Evolutionary conservation across 129 eudicot species (phyloP).

Genomic region (Heracleum sosnowskyi): DNA sequence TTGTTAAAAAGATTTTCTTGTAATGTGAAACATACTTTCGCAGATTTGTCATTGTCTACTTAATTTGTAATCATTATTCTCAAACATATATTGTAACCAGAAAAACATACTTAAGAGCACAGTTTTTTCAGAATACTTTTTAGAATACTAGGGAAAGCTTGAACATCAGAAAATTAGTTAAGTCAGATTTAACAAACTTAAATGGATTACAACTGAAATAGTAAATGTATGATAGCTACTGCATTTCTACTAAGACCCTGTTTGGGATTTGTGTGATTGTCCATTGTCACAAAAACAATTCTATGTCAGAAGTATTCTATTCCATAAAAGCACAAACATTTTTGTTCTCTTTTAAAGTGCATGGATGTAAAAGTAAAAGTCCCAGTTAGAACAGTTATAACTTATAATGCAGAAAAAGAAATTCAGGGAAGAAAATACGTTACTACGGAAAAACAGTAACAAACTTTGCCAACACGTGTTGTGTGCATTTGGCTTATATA

Average conservation of each 20-base stretch:
- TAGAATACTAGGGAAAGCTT: no score
- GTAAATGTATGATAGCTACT: background rate
- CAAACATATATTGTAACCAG: background rate
- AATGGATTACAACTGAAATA: background rate
- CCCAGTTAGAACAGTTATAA: background rate
- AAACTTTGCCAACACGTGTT: background rate
- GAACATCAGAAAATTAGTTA: background rate
- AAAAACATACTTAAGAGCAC: background rate
- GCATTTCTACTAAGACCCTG: background rate
- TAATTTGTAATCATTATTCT: background rate
- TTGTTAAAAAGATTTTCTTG: background rate
- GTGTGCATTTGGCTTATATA: background rate
- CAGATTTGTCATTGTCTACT: background rate
- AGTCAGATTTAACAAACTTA: background rate
- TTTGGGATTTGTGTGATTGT: background rate
- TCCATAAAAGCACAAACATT: background rate
- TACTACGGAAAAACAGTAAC: background rate
- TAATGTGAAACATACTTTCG: background rate
- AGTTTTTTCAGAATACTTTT: background rate
- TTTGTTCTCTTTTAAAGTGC: background rate
- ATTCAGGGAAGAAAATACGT: background rate
- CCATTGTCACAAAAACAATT: background rate
- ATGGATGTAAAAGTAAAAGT: background rate
- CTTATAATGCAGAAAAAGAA: background rate
- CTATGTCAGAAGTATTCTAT: background rate